phyloP scores from a whole-genome alignment of 1,139 yeast genomes.

The Taiozyma sp. region DNA sequence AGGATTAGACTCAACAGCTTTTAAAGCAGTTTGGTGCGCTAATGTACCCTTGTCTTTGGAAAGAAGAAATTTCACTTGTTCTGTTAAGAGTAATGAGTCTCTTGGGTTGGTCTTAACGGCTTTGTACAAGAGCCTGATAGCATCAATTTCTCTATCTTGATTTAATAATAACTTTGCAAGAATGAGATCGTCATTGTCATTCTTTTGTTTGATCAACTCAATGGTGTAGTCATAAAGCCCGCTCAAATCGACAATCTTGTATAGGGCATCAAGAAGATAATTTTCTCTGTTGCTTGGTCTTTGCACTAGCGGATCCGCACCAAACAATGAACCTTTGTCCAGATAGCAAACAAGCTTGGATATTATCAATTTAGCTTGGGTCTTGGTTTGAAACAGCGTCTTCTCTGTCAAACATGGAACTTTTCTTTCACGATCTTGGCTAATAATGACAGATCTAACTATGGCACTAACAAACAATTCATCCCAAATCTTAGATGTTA shows the following conservation, averaged over 20 bases:
- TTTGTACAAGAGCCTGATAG: constrained; percentile 55
- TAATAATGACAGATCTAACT: constrained; percentile 63
- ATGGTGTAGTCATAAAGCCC: constrained; percentile 57
- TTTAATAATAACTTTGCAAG: constrained; percentile 46
- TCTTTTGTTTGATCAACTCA: constrained; percentile 41
- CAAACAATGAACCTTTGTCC: constrained; percentile 57
- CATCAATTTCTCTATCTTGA: constrained; percentile 66
- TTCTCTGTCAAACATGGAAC: constrained; percentile 46
- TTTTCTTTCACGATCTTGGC: constrained; percentile 61
- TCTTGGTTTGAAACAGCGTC: constrained; percentile 38
- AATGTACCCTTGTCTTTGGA: constrained; percentile 60
- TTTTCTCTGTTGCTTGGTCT: constrained; percentile 67
- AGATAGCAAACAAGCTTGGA: constrained; percentile 56
- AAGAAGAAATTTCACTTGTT: constrained; percentile 71
- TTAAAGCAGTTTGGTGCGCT: constrained; percentile 68
- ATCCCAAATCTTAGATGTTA: constrained; percentile 51
- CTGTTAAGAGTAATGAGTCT: constrained; percentile 48
- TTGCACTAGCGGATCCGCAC: constrained; percentile 61
- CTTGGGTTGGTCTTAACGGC: constrained; percentile 51
- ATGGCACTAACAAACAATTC: constrained; percentile 77
- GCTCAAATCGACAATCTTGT: constrained; percentile 59
- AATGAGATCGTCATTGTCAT: constrained; percentile 44
- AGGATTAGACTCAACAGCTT: constrained; percentile 77
- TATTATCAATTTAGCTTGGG: constrained; percentile 50
- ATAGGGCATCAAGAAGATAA: constrained; percentile 70